Conservation (phyloP, 306 rosid genomes). For the Casuarina glauca region DNA sequence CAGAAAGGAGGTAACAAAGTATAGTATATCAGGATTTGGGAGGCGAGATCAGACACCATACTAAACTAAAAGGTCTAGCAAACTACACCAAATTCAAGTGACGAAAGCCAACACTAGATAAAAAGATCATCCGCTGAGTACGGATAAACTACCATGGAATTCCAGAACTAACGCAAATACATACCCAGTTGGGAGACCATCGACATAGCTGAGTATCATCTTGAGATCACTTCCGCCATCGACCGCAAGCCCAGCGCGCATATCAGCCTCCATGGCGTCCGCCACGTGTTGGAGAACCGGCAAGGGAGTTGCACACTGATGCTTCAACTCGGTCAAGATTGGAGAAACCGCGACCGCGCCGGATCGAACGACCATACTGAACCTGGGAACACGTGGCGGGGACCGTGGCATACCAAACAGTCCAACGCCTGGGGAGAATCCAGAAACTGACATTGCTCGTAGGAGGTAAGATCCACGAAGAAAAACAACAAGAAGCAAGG, state of each 20-base stretch:
- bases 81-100: neutral
- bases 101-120: neutral
- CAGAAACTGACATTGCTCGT: constrained; percentile 46
- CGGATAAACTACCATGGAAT: neutral
- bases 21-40: too few relatives aligned
- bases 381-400: constrained; percentile 30
- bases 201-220: constrained; percentile 83
- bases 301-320: constrained; percentile 69
- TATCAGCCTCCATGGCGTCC: constrained; percentile 57
- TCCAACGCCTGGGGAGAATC: constrained; percentile 42
- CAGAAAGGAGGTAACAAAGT: neutral
- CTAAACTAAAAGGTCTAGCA: neutral
- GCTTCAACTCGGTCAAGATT: constrained; percentile 53
- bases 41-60: neutral
- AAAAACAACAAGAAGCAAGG: neutral
- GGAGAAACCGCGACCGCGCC: constrained; percentile 42
- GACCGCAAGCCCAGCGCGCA: constrained; percentile 72
- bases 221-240: constrained; percentile 65
- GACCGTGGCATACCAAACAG: constrained; percentile 45
- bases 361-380: constrained; percentile 63
- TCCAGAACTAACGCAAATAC: neutral
- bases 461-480: constrained; percentile 6
- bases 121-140: neutral
- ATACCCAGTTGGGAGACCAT: constrained; percentile 86
- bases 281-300: constrained; percentile 74